Percentiles rank a stretch among this genome's conserved stretches.
Evolutionary conservation across 2,329 filamentous ascomycete species (phyloP).

Genomic region (Fusarium humuli): DNA sequence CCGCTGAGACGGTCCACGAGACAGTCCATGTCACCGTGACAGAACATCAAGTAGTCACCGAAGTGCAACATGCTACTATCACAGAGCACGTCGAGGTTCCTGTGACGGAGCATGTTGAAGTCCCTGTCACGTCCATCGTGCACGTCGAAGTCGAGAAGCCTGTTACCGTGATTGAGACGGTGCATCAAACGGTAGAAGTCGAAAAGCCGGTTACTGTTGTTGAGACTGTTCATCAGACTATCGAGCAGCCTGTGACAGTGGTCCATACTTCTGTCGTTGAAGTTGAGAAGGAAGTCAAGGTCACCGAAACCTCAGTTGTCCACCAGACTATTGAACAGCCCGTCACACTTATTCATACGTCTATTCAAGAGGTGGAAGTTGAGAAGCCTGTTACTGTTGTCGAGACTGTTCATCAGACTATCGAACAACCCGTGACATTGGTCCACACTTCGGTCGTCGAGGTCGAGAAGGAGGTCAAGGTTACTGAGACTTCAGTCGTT

Average conservation of each 20-base stretch:
- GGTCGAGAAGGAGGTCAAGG: slow-evolving; percentile 4
- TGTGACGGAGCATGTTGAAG: slow-evolving; percentile 11
- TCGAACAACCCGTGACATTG: slow-evolving; percentile 18
- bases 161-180: slow-evolving; percentile 11
- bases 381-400: slow-evolving; percentile 22
- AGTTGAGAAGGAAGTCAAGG: slow-evolving; percentile 8
- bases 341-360: slow-evolving; percentile 9
- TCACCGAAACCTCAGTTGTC: slow-evolving; percentile 17
- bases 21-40: slow-evolving; percentile 16
- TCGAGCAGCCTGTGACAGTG: slow-evolving; percentile 5
- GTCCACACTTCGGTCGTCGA: slow-evolving; percentile 15
- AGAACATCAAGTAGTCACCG: slow-evolving; percentile 1
- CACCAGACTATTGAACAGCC: slow-evolving; percentile 16
- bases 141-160: slow-evolving; percentile 18
- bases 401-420: slow-evolving; percentile 11
- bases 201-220: slow-evolving; percentile 24
- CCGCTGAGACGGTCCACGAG: slow-evolving; percentile 12
- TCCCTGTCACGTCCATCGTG: slow-evolving; percentile 2
- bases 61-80: neutral
- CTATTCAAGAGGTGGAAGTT: slow-evolving; percentile 7
- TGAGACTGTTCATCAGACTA: slow-evolving; percentile 18
- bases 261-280: neutral
- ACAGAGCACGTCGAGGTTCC: slow-evolving; percentile 12
- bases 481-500: slow-evolving; percentile 19
- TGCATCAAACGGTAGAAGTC: slow-evolving; percentile 16